Base-by-base conservation (phyloP, 2,329 filamentous ascomycete species). In the Metarhizium humberi region DNA sequence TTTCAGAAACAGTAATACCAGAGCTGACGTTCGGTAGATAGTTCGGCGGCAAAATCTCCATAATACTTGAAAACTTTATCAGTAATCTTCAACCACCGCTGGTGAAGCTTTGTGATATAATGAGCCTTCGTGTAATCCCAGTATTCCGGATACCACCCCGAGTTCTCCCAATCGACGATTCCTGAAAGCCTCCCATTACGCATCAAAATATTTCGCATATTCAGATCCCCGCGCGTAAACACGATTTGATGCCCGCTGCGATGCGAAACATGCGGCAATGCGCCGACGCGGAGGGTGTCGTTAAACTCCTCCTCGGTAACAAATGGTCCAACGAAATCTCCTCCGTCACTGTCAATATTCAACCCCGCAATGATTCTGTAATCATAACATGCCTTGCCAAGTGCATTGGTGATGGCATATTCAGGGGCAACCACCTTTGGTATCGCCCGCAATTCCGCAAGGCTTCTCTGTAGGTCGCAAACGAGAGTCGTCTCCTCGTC, bases 211-310 rank as follows among this genome's bases (percentile, higher is more conserved):
- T 70, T 71, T 0, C 64, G 34, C 51, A 60, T 61, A 29, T 63
- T 66, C 0, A 71, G 54, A 34, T 70, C 65, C 3, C 65, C 63
- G 25, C 81, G 77, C 1, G 76, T 77, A 55, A 80, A 75, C 0
- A 74, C 67, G 16, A 62, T 56, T 0, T n/a, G 13, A 29, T 62
- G 56, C 3, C 52, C 54, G 14, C 18, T 49, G 11, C 13, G 6
- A 4, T 59, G 57, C 11, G 42, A 42, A 18, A 55, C 42, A 45
- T 20, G 11, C 6, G 56, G 57, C 3, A 60, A 25, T 0, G 47
- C 48, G 0, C 11, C 11, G 1, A 48, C n/a, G 4, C 20, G 42
- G 0, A 57, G 54, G 25, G 1, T 45, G 10, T 54, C 2, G n/a
- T 60, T 59, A 20, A 61, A 62, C 16, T 61, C 57, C 2, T 55